Percentiles rank a stretch among this genome's conserved stretches.
Conservation (phyloP, 108 stramenopile genomes). For the Stephanodiscus triporus region DNA sequence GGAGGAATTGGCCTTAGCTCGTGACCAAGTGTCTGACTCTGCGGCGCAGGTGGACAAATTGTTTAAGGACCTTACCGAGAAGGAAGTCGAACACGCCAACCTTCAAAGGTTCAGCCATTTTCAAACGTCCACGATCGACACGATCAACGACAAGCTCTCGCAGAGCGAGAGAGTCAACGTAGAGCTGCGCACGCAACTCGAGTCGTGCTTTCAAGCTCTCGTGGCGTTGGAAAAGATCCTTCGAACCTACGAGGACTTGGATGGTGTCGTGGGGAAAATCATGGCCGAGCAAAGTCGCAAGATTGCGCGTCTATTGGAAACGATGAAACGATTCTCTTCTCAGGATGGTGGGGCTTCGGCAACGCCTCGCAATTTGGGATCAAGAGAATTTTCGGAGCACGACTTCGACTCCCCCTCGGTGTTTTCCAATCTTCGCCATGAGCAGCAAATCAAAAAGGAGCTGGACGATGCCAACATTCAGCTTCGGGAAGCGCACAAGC, state of each 20-base stretch:
- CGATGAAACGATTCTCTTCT: constrained; percentile 12
- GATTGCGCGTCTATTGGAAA: constrained; percentile 29
- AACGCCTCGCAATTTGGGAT: constrained; percentile 3
- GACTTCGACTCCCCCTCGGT: background rate
- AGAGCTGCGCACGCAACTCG: constrained; percentile 29
- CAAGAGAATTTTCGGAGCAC: constrained; percentile 7
- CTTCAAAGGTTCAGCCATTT: constrained; percentile 23
- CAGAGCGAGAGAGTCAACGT: constrained; percentile 26
- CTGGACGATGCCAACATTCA: constrained; percentile 23
- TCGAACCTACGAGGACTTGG: constrained; percentile 38
- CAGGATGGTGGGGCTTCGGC: constrained; percentile 3
- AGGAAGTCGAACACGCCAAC: constrained; percentile 25
- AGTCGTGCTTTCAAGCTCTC: constrained; percentile 36
- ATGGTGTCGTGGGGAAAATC: constrained; percentile 28
- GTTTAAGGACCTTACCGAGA: constrained; percentile 22
- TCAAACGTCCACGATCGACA: constrained; percentile 27
- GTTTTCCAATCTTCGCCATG: background rate
- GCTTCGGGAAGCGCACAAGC: constrained; percentile 19
- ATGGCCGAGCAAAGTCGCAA: constrained; percentile 29
- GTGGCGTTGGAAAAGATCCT: constrained; percentile 42
- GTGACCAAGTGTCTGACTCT: constrained; percentile 9
- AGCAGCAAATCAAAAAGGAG: constrained; percentile 22
- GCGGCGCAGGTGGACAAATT: constrained; percentile 8
- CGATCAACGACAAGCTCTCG: constrained; percentile 16
- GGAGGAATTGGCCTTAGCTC: constrained; percentile 23